phyloP scores from a whole-genome alignment of 2,329 filamentous ascomycete species.

The Monascus ruber region DNA sequence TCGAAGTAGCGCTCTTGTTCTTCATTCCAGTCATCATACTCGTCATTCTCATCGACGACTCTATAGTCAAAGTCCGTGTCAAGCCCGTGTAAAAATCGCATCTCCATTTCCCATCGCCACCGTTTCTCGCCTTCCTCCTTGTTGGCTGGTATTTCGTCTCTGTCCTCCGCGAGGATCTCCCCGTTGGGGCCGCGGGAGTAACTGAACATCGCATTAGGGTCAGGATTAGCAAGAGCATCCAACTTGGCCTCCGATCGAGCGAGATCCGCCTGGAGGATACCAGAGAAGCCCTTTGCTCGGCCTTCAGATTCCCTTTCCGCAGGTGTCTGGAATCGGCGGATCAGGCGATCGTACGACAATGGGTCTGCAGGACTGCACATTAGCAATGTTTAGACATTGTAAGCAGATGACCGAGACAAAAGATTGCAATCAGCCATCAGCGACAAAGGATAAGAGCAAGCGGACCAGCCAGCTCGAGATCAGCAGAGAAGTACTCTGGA shows the following conservation, averaged over 20 bases:
- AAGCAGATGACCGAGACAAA: neutral
- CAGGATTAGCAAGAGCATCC: conserved; percentile 46
- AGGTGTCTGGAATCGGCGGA: conserved; percentile 64
- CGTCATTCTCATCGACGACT: conserved; percentile 58
- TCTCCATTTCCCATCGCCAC: conserved; percentile 62
- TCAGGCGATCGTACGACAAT: conserved; percentile 67
- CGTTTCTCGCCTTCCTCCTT: conserved; percentile 56
- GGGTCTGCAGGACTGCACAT: conserved; percentile 45
- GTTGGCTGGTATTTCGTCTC: conserved; percentile 44
- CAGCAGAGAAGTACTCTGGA: conserved; percentile 58
- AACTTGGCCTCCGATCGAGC: conserved; percentile 66
- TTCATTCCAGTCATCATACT: conserved; percentile 55
- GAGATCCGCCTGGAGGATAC: conserved; percentile 66
- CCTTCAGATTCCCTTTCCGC: conserved; percentile 64
- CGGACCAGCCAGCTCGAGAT: conserved; percentile 51
- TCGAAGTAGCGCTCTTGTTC: conserved; percentile 71
- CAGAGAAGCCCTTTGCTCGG: conserved; percentile 63
- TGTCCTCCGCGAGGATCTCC: conserved; percentile 47
- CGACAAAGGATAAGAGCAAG: conserved; percentile 19
- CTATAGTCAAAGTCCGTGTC: conserved; percentile 72
- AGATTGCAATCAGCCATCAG: conserved; percentile 7
- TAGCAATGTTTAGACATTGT: conserved; percentile 11
- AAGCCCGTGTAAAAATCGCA: conserved; percentile 62
- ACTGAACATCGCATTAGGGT: conserved; percentile 39
- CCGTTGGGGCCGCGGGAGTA: conserved; percentile 42